Evolutionary conservation across 2,329 filamentous ascomycete species (phyloP), one percentile per base, ranked within the genome.

Genomic region (Aureobasidium uvarum): DNA sequence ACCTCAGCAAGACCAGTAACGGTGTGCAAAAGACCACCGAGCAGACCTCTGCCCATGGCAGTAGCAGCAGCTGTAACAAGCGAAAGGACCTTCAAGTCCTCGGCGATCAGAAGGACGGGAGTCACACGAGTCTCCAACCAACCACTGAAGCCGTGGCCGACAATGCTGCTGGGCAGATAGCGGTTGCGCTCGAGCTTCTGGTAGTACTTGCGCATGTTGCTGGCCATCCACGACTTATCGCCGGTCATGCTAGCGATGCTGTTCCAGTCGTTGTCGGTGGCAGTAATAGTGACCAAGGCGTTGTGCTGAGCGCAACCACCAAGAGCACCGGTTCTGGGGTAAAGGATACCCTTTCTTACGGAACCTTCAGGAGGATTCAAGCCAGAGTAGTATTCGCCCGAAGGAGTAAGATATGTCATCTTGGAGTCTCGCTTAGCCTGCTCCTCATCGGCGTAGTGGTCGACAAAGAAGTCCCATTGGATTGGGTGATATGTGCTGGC

Each of bases 381-480:
- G 16, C 85, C 85, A 18, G 80, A 82, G 70, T 86, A 86, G 36
- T 81, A 74, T 2, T 74, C 72, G 16, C 84, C 84, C 54, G 81
- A 74, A 0, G 81, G 77, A 0, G 82, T 83, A 10, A 80, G 71
- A 71, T 86, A 88, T 1, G 82, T 82, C 54, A 84, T 83, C 77
- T 89, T 88, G 69, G 77, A 82, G 72, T 89, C 85, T 60, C 79
- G 77, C 25, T 81, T 78, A 68, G 86, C 83, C 43, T 82, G 78
- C 25, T 75, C 73, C 51, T 84, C 75, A 67, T 87, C 80, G 10
- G 79, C 77, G 70, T 87, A 88, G 73, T 88, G 86, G 52, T 81
- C 80, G n/a, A 87, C 84, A 68, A 83, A 89, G 75, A 84, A 88
- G 73, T 86, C 83, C 86, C 86, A 89, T 52, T 80, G 76, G 69